Evolutionary conservation across 306 rosid species (phyloP).

Genomic region (Prunus davidiana): DNA sequence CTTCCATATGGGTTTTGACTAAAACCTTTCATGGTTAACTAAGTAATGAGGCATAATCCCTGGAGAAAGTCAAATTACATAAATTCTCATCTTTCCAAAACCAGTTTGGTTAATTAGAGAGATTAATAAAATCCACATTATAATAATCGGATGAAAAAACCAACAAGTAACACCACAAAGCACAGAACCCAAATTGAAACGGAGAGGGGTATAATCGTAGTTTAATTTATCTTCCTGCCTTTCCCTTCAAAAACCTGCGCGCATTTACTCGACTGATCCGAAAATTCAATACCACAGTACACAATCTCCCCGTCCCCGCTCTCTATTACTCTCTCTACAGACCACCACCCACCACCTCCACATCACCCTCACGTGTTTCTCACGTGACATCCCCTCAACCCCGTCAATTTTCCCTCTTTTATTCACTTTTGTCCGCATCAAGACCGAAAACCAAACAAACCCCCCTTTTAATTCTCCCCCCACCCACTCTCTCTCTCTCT

Average conservation of each 20-base stretch:
- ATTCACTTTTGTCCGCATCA: neutral
- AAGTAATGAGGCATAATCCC: neutral
- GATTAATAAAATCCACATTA: neutral
- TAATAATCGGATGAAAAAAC: neutral
- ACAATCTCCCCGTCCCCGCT: neutral
- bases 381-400: constrained; percentile 2
- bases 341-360: neutral
- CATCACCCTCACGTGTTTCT: neutral
- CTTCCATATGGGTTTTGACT: neutral
- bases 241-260: neutral
- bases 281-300: neutral
- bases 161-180: neutral
- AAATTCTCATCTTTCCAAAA: neutral
- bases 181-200: neutral
- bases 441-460: neutral
- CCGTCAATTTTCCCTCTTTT: constrained; percentile 1
- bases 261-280: constrained; percentile 8
- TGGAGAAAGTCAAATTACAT: neutral
- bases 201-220: neutral
- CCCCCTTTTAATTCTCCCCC: neutral
- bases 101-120: neutral
- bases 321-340: neutral
- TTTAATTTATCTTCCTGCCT: neutral
- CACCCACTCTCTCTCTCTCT: neutral
- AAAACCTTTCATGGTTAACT: neutral